phyloP scores from a whole-genome alignment of 2,329 filamentous ascomycete genomes.

The Corynespora cassiicola region DNA sequence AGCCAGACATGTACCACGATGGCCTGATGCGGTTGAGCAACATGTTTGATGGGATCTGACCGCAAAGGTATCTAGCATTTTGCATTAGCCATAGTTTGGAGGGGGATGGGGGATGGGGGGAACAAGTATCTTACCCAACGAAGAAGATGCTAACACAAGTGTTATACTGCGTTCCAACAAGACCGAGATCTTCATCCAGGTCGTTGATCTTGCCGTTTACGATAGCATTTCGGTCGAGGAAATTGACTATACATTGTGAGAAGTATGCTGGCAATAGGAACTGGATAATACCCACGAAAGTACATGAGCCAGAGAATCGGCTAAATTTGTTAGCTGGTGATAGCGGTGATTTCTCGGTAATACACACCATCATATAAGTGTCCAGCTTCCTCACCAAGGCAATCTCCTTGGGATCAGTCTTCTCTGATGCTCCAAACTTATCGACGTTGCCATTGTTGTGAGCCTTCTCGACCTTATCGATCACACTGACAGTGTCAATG shows the following conservation, averaged over 20 bases:
- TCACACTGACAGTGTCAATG: conserved; percentile 17
- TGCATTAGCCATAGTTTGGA: conserved; percentile 45
- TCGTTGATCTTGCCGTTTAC: conserved; percentile 68
- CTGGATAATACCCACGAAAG: conserved; percentile 2
- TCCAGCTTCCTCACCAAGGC: conserved; percentile 33
- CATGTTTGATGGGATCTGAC: conserved; percentile 51
- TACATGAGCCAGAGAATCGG: conserved; percentile 24
- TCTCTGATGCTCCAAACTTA: conserved; percentile 27
- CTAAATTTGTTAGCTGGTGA: too few species aligned
- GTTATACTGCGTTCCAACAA: conserved; percentile 63
- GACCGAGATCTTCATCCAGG: conserved; percentile 62
- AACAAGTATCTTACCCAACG: conserved; percentile 42
- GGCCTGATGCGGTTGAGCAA: conserved; percentile 43
- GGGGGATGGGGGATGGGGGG: conserved; percentile 23
- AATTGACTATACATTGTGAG: conserved; percentile 31
- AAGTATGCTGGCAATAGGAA: background rate
- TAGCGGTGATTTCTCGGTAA: background rate
- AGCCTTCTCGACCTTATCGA: conserved; percentile 12
- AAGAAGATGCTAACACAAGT: conserved; percentile 69
- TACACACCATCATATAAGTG: conserved; percentile 25
- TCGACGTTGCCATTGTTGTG: conserved; percentile 25
- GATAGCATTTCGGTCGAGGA: conserved; percentile 69
- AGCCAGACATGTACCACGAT: conserved; percentile 36
- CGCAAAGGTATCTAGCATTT: conserved; percentile 25
- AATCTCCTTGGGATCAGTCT: conserved; percentile 29